Base-by-base conservation (phyloP, 2,329 filamentous ascomycete species). In the Claviceps digitariae region DNA sequence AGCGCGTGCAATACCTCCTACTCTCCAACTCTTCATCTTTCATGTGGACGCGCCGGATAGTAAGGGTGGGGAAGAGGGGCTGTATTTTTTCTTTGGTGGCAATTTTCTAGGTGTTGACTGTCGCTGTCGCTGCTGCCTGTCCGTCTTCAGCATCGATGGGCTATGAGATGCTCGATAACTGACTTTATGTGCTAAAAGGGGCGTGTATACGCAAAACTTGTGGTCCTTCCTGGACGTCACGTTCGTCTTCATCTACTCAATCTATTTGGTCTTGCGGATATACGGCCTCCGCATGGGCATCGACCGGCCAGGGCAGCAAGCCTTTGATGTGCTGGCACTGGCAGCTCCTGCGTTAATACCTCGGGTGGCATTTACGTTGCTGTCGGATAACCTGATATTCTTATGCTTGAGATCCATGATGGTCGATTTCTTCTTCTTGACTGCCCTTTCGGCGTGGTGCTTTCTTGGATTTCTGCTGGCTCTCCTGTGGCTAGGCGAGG, bases 161-260 rank as follows among this genome's bases (percentile, higher is more conserved):
- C 40, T 20, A 15, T 25, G 2, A 12, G 41, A 20, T 44, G 6
- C 41, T 25, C 12, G 5, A 10, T 12, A 3, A n/a, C 44, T 46
- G 13, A 46, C 25, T 46, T 29, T 46, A 8, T 6, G 25, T 40
- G 27, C 44, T 2, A 23, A 21, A 51, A 79, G 86, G 86, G 79
- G 81, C 54, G 87, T 93, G 1, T 90, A 93, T 62, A 90, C 87
- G 0, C 87, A 94, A 65, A 91, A 93, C 60, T 71, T 94, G 3
- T 94, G 88, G 88, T 89, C 87, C 0, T 93, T 94, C 61, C 76
- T 94, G 17, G 88, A 93, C 64, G 82, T 91, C 48, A 81, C 81
- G 4, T 94, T 91, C 61, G 78, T 82, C n/a, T 61, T 75, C 44
- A 83, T 93, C 34, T 93, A 87, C 63, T 72, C 76, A 60, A 68